A percentile compares a stretch with the other conserved stretches of the same genome.
phyloP scores from a whole-genome alignment of 805 yeast species.

The Wickerhamomyces bovis region DNA sequence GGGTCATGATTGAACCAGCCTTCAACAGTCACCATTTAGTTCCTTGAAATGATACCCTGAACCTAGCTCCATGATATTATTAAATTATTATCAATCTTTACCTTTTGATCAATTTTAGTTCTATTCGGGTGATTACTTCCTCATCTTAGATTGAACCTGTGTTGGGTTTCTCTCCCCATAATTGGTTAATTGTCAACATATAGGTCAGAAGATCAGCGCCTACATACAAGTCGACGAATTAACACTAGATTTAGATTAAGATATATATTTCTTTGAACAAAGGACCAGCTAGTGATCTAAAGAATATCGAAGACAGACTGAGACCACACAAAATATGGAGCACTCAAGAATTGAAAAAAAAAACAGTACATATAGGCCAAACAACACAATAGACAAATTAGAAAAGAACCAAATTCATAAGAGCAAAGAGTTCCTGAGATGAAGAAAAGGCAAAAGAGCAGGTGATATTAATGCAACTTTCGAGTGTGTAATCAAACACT shows the following conservation, averaged over 20 bases:
- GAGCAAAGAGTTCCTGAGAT: neutral
- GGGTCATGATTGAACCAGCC: too few species aligned
- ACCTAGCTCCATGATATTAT: too few species aligned
- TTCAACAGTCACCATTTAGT: too few species aligned
- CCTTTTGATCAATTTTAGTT: too few species aligned
- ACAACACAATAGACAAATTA: neutral
- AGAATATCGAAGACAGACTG: neutral
- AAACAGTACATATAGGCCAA: neutral
- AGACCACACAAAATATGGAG: neutral
- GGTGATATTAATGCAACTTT: neutral
- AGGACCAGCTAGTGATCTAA: neutral
- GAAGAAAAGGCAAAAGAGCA: neutral
- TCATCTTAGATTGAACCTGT: too few species aligned
- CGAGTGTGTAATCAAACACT: constrained; percentile 10
- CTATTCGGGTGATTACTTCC: too few species aligned
- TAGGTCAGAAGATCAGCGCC: neutral
- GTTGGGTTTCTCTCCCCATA: too few species aligned
- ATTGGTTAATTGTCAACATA: too few species aligned
- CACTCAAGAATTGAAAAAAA: neutral
- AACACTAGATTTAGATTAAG: too few species aligned
- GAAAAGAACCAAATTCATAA: neutral
- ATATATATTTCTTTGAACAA: neutral
- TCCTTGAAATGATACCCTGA: too few species aligned
- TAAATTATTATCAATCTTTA: too few species aligned
- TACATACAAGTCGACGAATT: neutral